Percentiles rank a stretch among this genome's conserved stretches.
Conservation (phyloP, 208 protist species). For the Entamoeba dispar region DNA sequence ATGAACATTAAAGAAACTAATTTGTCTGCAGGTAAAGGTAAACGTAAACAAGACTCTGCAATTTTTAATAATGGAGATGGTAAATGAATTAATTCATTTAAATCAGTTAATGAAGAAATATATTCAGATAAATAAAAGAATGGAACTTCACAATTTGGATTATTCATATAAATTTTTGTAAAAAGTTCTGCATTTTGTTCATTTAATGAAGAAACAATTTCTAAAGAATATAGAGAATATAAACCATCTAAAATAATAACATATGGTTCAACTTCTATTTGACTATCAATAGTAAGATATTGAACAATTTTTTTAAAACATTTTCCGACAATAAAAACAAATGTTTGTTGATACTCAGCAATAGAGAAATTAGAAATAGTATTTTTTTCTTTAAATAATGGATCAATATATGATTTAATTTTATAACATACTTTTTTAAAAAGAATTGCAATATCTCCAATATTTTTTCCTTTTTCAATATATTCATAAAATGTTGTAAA, state of each 20-base stretch:
- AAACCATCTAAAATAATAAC: background rate
- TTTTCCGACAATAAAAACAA: background rate
- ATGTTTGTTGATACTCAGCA: background rate
- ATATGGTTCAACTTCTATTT: background rate
- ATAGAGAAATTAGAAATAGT: background rate
- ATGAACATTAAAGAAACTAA: background rate
- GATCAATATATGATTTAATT: background rate
- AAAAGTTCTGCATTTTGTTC: background rate
- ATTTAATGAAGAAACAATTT: background rate
- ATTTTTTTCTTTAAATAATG: background rate
- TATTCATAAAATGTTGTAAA: background rate
- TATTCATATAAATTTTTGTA: background rate
- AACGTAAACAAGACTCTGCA: background rate
- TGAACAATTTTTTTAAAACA: background rate
- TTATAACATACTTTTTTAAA: background rate
- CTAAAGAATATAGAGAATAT: background rate
- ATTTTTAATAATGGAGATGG: background rate
- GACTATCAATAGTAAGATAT: background rate
- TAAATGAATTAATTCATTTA: background rate
- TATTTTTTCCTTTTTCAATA: background rate
- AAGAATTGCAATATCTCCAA: background rate
- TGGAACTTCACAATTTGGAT: background rate
- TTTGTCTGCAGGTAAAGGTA: background rate
- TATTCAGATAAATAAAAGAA: background rate
- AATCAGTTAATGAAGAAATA: background rate